Conservation (phyloP, 768 basidiomycete species). For the Psilocybe azurescens region DNA sequence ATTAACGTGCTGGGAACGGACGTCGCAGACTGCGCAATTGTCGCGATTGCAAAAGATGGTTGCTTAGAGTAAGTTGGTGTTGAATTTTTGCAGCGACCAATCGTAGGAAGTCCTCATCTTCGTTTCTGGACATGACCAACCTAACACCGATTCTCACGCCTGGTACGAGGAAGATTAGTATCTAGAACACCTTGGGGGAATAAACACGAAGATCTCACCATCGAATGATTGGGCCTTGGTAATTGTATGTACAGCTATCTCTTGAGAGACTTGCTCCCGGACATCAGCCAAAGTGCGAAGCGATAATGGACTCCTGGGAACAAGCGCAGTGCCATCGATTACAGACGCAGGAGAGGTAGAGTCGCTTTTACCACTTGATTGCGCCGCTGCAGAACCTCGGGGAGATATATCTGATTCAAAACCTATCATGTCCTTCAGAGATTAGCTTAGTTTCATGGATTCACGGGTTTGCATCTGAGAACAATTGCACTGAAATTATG, state of each 20-base stretch:
- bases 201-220: constrained; percentile 32
- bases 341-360: constrained; percentile 25
- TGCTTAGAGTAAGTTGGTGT: constrained; percentile 42
- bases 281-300: constrained; percentile 65
- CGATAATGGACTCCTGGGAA: constrained; percentile 20
- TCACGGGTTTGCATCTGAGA: background rate
- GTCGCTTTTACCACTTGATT: constrained; percentile 12
- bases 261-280: constrained; percentile 61
- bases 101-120: constrained; percentile 62
- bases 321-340: constrained; percentile 23
- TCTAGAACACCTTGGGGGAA: background rate
- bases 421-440: constrained; percentile 20
- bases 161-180: constrained; percentile 19
- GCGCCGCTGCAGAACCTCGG: constrained; percentile 6
- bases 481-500: too few species aligned
- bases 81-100: constrained; percentile 55
- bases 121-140: constrained; percentile 59
- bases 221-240: constrained; percentile 54
- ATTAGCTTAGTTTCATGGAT: background rate
- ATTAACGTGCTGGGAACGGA: constrained; percentile 52
- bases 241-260: constrained; percentile 59
- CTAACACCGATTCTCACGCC: constrained; percentile 63
- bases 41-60: constrained; percentile 60
- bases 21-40: constrained; percentile 40
- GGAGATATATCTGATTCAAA: constrained; percentile 17